phyloP scores from a whole-genome alignment of 2,329 filamentous ascomycete species.

The Didymella pinodella region DNA sequence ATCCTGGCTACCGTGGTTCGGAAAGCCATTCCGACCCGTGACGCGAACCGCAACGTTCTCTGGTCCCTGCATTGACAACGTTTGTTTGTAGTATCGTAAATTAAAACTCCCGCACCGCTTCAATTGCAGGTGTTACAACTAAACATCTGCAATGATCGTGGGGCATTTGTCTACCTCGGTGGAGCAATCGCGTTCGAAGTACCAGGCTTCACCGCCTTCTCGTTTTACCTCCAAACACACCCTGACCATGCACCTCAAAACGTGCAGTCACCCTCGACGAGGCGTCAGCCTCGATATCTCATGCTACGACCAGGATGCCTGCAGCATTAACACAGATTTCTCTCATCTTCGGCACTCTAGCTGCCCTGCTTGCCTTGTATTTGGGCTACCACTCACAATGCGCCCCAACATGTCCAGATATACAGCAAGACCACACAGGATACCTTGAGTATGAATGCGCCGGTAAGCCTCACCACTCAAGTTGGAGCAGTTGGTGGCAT shows the following conservation, averaged over 20 bases:
- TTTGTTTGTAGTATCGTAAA: no score
- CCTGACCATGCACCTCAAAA: neutral
- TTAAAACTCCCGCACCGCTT: neutral
- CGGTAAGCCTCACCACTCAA: constrained; percentile 44
- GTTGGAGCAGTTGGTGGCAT: constrained; percentile 49
- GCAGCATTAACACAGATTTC: neutral
- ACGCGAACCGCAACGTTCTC: neutral
- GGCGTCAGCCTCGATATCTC: no score
- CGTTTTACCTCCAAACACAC: constrained; percentile 5
- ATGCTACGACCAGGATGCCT: neutral
- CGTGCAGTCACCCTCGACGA: neutral
- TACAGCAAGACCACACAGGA: constrained; percentile 20
- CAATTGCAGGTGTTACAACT: no score
- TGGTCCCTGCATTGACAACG: neutral
- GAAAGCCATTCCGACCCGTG: neutral
- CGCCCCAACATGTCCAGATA: neutral
- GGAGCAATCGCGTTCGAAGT: constrained; percentile 6
- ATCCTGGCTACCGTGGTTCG: neutral
- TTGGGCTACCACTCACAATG: constrained; percentile 9
- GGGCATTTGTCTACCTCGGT: neutral
- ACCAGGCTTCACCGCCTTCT: constrained; percentile 20
- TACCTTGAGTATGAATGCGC: constrained; percentile 39
- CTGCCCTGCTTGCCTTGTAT: constrained; percentile 11
- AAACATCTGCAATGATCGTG: neutral
- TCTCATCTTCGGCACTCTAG: neutral